Conservation (phyloP, 805 yeast species). For the Nakazawaea ernobii region DNA sequence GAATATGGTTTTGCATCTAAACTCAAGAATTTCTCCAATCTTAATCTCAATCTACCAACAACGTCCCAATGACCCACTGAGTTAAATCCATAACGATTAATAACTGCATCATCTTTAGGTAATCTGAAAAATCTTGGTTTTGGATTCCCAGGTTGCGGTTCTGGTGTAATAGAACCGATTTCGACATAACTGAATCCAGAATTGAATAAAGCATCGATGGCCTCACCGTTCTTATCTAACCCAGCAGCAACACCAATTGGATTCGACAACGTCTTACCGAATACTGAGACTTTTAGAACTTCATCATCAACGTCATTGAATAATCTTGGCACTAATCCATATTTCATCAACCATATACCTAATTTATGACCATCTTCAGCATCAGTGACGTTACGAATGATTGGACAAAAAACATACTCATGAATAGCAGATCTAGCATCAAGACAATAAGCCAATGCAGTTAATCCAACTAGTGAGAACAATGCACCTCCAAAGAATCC, state of each 20-base stretch:
- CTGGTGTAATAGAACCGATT: slow-evolving; percentile 89
- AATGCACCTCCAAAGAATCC: slow-evolving; percentile 5
- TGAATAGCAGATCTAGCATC: slow-evolving; percentile 83
- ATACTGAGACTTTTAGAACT: slow-evolving; percentile 52
- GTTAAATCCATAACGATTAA: slow-evolving; percentile 92
- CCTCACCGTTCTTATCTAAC: slow-evolving; percentile 89
- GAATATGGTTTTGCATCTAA: slow-evolving; percentile 21
- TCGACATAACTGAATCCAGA: slow-evolving; percentile 88
- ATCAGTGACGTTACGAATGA: slow-evolving; percentile 60
- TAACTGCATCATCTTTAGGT: slow-evolving; percentile 81
- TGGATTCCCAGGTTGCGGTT: slow-evolving; percentile 95
- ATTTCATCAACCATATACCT: slow-evolving; percentile 65
- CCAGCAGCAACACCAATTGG: slow-evolving; percentile 97
- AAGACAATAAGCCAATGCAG: slow-evolving; percentile 47
- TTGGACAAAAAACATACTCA: slow-evolving; percentile 76
- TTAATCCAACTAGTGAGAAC: slow-evolving; percentile 19
- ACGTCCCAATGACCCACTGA: slow-evolving; percentile 83
- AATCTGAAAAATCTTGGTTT: slow-evolving; percentile 85
- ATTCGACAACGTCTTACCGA: slow-evolving; percentile 57
- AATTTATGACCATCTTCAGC: slow-evolving; percentile 84
- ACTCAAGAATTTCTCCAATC: slow-evolving; percentile 43
- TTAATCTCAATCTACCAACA: slow-evolving; percentile 55
- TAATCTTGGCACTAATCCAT: slow-evolving; percentile 62
- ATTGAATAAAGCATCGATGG: slow-evolving; percentile 71
- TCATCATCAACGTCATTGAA: slow-evolving; percentile 48